Evolutionary conservation across 495 filamentous ascomycete genomes (phyloP).

Genomic region (Rusavskia elegans): DNA sequence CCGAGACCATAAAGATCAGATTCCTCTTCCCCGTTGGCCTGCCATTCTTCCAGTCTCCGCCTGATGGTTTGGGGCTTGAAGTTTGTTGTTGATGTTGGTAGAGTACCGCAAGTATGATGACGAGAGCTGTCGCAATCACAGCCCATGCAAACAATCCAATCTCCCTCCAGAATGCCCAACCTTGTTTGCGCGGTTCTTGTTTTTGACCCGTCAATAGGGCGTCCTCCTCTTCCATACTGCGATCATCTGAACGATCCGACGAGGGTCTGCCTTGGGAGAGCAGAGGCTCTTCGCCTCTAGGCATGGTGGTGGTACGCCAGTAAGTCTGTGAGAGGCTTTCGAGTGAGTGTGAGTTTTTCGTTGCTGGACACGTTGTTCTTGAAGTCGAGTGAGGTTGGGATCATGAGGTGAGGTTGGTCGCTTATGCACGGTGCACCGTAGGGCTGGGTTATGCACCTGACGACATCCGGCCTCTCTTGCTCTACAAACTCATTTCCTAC

Average conservation of each 20-base stretch:
- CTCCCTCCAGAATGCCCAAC: constrained; percentile 46
- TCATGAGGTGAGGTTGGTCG: too few relatives aligned
- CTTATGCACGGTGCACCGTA: too few relatives aligned
- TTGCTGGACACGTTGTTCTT: not conserved
- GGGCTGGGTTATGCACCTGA: too few relatives aligned
- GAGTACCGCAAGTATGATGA: constrained; percentile 59
- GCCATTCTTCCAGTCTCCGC: constrained; percentile 24
- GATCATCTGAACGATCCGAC: constrained; percentile 29
- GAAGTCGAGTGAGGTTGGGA: too few relatives aligned
- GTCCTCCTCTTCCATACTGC: constrained; percentile 43
- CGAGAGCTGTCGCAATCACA: constrained; percentile 62
- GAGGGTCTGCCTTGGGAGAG: constrained; percentile 23
- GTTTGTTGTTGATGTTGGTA: constrained; percentile 47
- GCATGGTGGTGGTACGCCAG: constrained; percentile 14
- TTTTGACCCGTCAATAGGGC: constrained; percentile 46
- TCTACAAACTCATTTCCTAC: too few relatives aligned
- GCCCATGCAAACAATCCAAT: constrained; percentile 76
- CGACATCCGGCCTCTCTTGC: too few relatives aligned
- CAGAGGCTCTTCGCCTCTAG: constrained; percentile 27
- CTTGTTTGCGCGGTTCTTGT: constrained; percentile 17
- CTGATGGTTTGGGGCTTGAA: constrained; percentile 12
- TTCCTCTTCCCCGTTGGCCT: constrained; percentile 67
- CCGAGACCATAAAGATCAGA: constrained; percentile 95
- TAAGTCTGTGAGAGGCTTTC: not conserved
- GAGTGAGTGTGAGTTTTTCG: not conserved